Evolutionary conservation across 2,329 filamentous ascomycete species (phyloP).

Genomic region (Magnaporthales sp.): DNA sequence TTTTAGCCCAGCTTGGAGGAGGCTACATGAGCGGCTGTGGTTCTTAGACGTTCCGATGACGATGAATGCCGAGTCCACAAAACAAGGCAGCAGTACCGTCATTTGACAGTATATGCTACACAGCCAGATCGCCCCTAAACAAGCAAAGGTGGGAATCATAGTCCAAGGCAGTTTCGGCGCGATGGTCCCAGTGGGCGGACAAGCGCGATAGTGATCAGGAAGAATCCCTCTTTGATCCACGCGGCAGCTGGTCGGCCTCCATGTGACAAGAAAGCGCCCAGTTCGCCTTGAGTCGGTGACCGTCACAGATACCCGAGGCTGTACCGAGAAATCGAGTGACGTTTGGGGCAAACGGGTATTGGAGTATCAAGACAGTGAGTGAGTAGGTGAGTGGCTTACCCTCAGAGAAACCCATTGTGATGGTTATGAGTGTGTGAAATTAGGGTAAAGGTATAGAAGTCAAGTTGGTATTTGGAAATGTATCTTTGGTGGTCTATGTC

Average conservation of each 20-base stretch:
- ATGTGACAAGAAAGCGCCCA: neutral
- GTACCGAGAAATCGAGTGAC: constrained; percentile 13
- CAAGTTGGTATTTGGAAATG: constrained; percentile 8
- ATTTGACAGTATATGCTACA: neutral
- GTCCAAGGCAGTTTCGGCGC: neutral
- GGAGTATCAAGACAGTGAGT: neutral
- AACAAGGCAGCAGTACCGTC: neutral
- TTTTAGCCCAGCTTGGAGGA: neutral
- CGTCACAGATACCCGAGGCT: neutral
- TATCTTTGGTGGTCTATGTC: constrained; percentile 1
- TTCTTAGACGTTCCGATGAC: neutral
- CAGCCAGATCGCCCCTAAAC: neutral
- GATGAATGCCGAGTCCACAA: neutral
- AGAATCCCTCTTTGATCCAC: neutral
- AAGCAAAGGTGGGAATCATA: neutral
- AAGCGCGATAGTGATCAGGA: neutral
- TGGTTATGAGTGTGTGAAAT: constrained; percentile 12
- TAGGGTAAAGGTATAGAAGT: neutral
- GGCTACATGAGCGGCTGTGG: neutral
- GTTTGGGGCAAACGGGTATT: constrained; percentile 6
- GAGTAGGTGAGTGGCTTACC: constrained; percentile 26
- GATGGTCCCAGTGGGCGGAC: neutral
- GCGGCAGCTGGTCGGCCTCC: neutral
- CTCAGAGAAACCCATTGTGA: constrained; percentile 33
- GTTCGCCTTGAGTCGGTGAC: neutral